These are phyloP conservation scores for Cnidoscolus chayamansa DNA, from an alignment of 441 rosid species.

Conservation along the genomic window DNA sequence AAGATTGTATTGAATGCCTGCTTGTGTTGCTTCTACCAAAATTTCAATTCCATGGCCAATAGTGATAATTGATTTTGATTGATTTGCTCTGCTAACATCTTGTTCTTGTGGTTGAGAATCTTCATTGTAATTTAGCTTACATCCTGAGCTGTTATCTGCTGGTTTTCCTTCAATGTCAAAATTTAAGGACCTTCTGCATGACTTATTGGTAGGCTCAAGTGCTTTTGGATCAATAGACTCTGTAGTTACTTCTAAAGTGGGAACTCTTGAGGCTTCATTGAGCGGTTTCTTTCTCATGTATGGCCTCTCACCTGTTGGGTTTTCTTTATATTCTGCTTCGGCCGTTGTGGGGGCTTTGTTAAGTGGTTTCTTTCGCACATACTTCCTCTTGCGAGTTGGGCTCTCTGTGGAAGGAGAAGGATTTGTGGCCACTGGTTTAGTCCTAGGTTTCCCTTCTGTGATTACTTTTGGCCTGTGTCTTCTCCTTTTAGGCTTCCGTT, in stretches of 20 bases:
- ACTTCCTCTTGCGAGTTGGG: conserved; percentile 59
- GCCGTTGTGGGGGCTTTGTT: conserved; percentile 23
- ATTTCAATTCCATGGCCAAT: conserved; percentile 38
- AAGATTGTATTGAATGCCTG: conserved; percentile 29
- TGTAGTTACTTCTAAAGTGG: conserved; percentile 32
- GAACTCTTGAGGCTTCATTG: conserved; percentile 37
- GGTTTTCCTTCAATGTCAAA: conserved; percentile 54
- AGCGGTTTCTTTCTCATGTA: conserved; percentile 45
- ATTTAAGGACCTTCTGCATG: conserved; percentile 61
- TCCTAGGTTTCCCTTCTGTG: conserved; percentile 52
- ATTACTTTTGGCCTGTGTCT: conserved; percentile 89
- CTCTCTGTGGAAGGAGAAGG: conserved; percentile 17
- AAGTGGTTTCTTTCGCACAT: conserved; percentile 38
- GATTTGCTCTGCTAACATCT: conserved; percentile 21
- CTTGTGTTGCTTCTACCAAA: conserved; percentile 28
- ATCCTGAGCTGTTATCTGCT: conserved; percentile 21
- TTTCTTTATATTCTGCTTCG: conserved; percentile 21
- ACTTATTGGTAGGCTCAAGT: conserved; percentile 30
- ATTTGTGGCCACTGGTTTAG: conserved; percentile 21
- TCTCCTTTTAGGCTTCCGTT: conserved; percentile 64
- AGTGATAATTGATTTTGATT: conserved; percentile 28
- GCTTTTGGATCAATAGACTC: conserved; percentile 30
- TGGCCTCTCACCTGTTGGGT: conserved; percentile 53
- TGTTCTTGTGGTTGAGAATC: conserved; percentile 30
- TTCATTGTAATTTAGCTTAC: conserved; percentile 18